A percentile compares a stretch with the other conserved stretches of the same genome.
Evolutionary conservation across 306 rosid species (phyloP).

Genomic region (Lathyrus aphaca): DNA sequence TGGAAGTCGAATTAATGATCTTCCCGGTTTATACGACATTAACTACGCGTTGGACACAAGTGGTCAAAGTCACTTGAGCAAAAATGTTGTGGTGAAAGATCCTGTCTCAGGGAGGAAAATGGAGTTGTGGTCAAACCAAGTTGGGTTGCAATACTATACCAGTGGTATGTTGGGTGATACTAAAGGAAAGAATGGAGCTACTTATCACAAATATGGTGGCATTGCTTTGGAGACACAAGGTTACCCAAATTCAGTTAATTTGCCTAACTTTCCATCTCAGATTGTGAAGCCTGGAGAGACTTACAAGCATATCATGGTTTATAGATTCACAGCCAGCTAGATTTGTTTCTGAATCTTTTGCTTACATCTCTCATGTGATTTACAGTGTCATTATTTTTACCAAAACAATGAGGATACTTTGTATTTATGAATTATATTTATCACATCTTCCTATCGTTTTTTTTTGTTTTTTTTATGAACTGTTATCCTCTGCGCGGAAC

Average conservation of each 20-base stretch:
- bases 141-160: constrained; percentile 65
- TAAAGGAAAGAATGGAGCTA: constrained; percentile 56
- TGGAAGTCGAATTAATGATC: constrained; percentile 45
- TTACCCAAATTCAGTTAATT: constrained; percentile 63
- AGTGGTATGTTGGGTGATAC: constrained; percentile 46
- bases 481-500: too few relatives aligned
- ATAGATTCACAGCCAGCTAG: constrained; percentile 53
- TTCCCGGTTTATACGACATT: constrained; percentile 62
- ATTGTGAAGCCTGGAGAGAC: constrained; percentile 58
- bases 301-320: constrained; percentile 61
- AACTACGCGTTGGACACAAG: constrained; percentile 58
- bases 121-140: constrained; percentile 68
- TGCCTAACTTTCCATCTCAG: constrained; percentile 59
- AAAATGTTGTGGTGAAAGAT: constrained; percentile 49
- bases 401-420: too few relatives aligned
- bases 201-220: constrained; percentile 43
- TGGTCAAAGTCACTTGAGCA: constrained; percentile 30
- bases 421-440: too few relatives aligned
- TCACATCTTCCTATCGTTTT: too few relatives aligned
- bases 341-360: not conserved
- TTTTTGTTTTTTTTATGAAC: too few relatives aligned
- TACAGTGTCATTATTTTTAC: not conserved
- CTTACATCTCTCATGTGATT: too few relatives aligned
- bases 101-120: constrained; percentile 58
- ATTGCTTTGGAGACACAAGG: constrained; percentile 70